Conservation (phyloP, 345 rosid genomes). For the Physaria fendleri region DNA sequence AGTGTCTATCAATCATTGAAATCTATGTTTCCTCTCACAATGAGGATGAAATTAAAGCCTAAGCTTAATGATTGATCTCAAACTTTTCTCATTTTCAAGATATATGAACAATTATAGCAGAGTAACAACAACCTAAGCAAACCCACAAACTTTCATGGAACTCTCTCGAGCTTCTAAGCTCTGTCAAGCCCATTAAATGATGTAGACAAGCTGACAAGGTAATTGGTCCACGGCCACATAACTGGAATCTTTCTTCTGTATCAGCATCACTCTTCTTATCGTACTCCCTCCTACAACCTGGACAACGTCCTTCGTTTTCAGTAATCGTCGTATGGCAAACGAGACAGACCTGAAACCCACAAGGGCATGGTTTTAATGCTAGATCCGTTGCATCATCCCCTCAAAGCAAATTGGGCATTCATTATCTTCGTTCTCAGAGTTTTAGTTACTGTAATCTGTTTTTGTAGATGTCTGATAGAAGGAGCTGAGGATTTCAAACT, state of each 20-base stretch:
- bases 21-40: neutral
- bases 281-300: constrained; percentile 36
- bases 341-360: constrained; percentile 41
- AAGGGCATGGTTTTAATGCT: constrained; percentile 36
- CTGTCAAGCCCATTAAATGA: constrained; percentile 27
- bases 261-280: neutral
- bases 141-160: neutral
- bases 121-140: neutral
- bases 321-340: constrained; percentile 38
- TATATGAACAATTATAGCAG: neutral
- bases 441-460: no score
- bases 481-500: no score
- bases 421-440: constrained; percentile 9
- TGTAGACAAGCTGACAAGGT: constrained; percentile 19
- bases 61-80: neutral
- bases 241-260: no score
- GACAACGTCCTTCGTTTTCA: constrained; percentile 36
- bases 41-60: constrained; percentile 3
- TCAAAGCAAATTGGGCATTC: constrained; percentile 40
- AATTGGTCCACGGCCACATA: constrained; percentile 5
- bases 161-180: constrained; percentile 11
- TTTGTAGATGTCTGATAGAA: no score
- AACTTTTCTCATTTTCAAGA: neutral
- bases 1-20: no score
- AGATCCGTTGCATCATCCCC: constrained; percentile 38